Evolutionary conservation across 2,329 filamentous ascomycete genomes (phyloP), one percentile per base, ranked within the genome.

Genomic region (Aspergillus texensis): DNA sequence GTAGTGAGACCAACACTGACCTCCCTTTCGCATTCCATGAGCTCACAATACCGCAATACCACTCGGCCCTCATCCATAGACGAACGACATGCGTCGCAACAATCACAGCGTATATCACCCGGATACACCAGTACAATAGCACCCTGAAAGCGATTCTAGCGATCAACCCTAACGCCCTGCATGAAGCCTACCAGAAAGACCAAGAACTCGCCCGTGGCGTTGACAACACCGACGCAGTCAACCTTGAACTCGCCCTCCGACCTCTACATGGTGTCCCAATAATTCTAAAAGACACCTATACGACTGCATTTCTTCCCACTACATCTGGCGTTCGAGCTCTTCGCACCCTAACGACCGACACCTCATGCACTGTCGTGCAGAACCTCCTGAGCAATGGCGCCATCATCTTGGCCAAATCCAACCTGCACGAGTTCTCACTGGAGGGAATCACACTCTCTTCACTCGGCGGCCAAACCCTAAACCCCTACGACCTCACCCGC

Each of bases 281-380:
- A 14, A 70, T 90, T 5, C 75, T 90, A 6, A 90, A 90, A 72
- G 88, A 90, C 74, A 90, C 89, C 70, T 88, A 84, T 70, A 83
- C 88, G 61, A 85, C 85, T 0, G 67, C 73, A 0, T 81, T 82
- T 24, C 83, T 87, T 74, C 82, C 82, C 50, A 90, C 88, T 0
- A 89, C 86, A 0, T 87, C 84, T 0, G 85, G 82, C 5, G 84
- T 79, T 63, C 68, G 82, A 9, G 84, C 81, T 5, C 75, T 90
- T 10, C 2, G 84, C 82, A 26, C 76, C 73, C 48, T 85, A 81
- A 16, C 70, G 11, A 67, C 66, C 11, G 39, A 72, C 4, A 70
- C 70, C 6, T 85, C 86, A 66, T 83, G 85, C 0, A 78, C 82
- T 0, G 79, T 85, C 0, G 84, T 88, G 8, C 72, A 76, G 1